Evolutionary conservation across 352 stramenopile genomes (phyloP).

Genomic region (Phytophthora tentaculata): DNA sequence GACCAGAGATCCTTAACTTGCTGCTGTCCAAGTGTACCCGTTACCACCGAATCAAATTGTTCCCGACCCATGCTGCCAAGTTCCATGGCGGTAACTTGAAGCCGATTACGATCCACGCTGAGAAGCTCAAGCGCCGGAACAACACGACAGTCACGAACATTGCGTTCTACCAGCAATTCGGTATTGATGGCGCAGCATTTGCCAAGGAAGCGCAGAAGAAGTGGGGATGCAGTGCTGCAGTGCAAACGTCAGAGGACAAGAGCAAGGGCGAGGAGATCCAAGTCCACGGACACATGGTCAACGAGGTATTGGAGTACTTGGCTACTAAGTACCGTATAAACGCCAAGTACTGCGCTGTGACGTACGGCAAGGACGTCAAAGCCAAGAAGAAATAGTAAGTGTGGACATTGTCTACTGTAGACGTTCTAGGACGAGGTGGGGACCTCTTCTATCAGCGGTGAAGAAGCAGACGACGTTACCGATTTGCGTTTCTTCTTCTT

Average conservation of each 20-base stretch:
- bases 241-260: constrained; percentile 64
- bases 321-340: constrained; percentile 71
- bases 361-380: constrained; percentile 85
- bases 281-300: constrained; percentile 82
- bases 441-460: constrained; percentile 37
- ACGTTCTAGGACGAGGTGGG: constrained; percentile 37
- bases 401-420: constrained; percentile 28
- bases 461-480: constrained; percentile 29
- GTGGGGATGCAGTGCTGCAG: constrained; percentile 77
- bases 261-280: constrained; percentile 75
- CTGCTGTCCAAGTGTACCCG: constrained; percentile 69
- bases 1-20: constrained; percentile 58
- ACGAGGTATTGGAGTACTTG: constrained; percentile 77
- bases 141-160: constrained; percentile 75
- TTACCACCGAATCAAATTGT: constrained; percentile 77
- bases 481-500: constrained; percentile 50
- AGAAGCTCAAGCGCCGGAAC: constrained; percentile 75
- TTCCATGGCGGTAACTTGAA: constrained; percentile 61
- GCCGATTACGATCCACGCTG: constrained; percentile 70
- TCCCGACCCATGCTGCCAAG: constrained; percentile 69
- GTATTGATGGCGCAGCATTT: constrained; percentile 71
- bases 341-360: constrained; percentile 70
- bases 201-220: constrained; percentile 86
- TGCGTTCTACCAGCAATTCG: constrained; percentile 82
- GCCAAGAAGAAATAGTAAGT: constrained; percentile 73